Base-by-base conservation (phyloP, 768 basidiomycete genomes). In the Boletus vinaceobasis region DNA sequence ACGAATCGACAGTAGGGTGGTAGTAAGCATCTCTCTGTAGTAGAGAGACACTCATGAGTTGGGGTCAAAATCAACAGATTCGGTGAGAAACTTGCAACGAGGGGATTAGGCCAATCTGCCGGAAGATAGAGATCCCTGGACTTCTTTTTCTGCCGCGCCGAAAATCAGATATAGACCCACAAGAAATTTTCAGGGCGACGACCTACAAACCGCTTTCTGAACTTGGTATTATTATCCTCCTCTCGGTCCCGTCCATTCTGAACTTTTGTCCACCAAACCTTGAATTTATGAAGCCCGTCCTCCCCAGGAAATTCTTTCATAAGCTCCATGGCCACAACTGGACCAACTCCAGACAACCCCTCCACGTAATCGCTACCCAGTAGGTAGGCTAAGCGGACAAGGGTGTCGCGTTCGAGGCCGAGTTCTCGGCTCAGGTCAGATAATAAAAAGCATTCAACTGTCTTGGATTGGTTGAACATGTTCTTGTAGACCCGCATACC, bases 381-480 rank as follows among this genome's bases (percentile, higher is more conserved):
- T 14, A 99, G 79, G 69, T 97, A 97, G 10, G 97, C 97, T 32
- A 99, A 77, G 32, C 87, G 82, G 52, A 98, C 82, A 40, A 98
- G 83, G 15, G 88, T 86, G 61, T 91, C 92, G 26, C 93, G 80
- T 46, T 90, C 87, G 23, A 98, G 76, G 6, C 91, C 88, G 10
- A 99, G 78, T 69, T 99, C 97, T 40, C 94, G 81, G 37, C 80
- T 80, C 46, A 98, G 80, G 67, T 99, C 97, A 6, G 83, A 71
- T 2, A 85, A 74, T 35, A 97, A 75, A 77, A 97, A 99, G 67
- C 93, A 94, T 72, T 99, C 97, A 51, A 98, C 97, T 4, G 94
- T 98, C 77, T 98, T 98, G 45, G 91, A 90, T 71, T 98, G 96
- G 69, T 98, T 98, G 77, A 99, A 99, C 90, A 99, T 96, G 70